These are phyloP conservation scores for Verticillium nonalfalfae DNA, from an alignment of 2,329 filamentous ascomycete genomes.

Conservation along the genomic window DNA sequence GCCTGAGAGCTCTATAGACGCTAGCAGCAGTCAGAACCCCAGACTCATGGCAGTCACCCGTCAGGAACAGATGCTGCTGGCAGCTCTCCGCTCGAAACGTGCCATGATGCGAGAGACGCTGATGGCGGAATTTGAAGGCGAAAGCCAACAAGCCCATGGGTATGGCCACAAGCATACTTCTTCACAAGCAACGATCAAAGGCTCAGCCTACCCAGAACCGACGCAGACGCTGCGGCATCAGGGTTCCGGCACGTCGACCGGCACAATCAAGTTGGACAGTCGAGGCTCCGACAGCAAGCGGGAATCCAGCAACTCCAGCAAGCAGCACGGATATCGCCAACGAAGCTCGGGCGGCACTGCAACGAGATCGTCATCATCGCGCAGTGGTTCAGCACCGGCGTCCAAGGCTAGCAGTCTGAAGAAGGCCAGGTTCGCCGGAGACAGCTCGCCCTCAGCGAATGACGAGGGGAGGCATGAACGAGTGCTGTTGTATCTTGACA, in stretches of 20 bases:
- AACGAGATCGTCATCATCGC: neutral
- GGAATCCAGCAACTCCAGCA: neutral
- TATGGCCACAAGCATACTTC: conserved; percentile 2
- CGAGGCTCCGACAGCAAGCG: neutral
- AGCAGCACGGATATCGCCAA: neutral
- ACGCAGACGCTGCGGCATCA: conserved; percentile 10
- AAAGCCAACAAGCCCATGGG: conserved; percentile 6
- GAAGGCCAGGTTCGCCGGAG: neutral
- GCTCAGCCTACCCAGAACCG: conserved; percentile 4
- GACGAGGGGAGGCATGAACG: conserved; percentile 18
- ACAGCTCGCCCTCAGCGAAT: neutral
- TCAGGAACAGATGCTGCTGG: conserved; percentile 52
- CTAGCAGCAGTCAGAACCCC: conserved; percentile 15
- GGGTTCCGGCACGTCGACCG: conserved; percentile 8
- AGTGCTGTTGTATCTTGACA: conserved; percentile 23
- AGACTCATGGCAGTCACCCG: conserved; percentile 52
- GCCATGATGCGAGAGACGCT: conserved; percentile 46
- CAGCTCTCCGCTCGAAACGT: conserved; percentile 50
- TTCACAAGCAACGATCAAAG: conserved; percentile 7
- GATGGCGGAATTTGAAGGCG: conserved; percentile 34
- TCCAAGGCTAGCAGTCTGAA: conserved; percentile 3
- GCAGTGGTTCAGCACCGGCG: neutral
- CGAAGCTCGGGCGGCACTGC: neutral
- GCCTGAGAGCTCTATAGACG: conserved; percentile 27
- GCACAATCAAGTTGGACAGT: conserved; percentile 7